Conservation (phyloP, 2,329 filamentous ascomycete genomes). For the Byssoonygena ceratinophila region DNA sequence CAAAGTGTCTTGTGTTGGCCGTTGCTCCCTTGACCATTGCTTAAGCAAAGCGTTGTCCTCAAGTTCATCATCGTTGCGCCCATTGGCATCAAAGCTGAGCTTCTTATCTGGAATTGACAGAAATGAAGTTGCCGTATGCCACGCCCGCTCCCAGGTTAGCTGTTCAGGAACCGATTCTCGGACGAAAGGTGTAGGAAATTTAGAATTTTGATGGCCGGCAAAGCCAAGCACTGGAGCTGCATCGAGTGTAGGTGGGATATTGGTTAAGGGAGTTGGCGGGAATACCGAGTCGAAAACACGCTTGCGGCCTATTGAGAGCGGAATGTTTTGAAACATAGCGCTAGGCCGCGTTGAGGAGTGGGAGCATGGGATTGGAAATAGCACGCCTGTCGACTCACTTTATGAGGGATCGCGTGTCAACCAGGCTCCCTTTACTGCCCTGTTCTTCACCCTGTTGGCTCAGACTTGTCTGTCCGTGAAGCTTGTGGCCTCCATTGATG, state of each 20-base stretch:
- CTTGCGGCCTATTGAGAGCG: conserved; percentile 23
- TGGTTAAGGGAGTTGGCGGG: conserved; percentile 29
- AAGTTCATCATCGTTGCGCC: conserved; percentile 15
- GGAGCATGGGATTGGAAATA: neutral
- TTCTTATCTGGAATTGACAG: conserved; percentile 30
- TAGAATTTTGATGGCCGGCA: conserved; percentile 9
- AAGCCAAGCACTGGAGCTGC: conserved; percentile 19
- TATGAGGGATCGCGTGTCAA: no score
- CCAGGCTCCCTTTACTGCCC: no score
- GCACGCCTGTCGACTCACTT: no score
- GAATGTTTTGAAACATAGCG: conserved; percentile 16
- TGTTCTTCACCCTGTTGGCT: no score
- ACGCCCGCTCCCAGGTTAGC: conserved; percentile 32
- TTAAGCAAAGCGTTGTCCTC: conserved; percentile 23
- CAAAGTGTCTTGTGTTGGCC: conserved; percentile 23
- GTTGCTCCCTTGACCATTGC: conserved; percentile 24
- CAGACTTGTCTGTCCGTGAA: no score
- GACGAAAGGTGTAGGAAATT: neutral
- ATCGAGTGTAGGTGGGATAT: conserved; percentile 21
- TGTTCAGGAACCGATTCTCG: conserved; percentile 23
- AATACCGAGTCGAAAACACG: conserved; percentile 39
- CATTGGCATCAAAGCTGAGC: conserved; percentile 19
- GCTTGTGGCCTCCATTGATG: no score
- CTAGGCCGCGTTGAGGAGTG: neutral
- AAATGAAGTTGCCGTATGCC: conserved; percentile 33